Conservation (phyloP, 257 asterid genomes). For the Nicotiana undulata region DNA sequence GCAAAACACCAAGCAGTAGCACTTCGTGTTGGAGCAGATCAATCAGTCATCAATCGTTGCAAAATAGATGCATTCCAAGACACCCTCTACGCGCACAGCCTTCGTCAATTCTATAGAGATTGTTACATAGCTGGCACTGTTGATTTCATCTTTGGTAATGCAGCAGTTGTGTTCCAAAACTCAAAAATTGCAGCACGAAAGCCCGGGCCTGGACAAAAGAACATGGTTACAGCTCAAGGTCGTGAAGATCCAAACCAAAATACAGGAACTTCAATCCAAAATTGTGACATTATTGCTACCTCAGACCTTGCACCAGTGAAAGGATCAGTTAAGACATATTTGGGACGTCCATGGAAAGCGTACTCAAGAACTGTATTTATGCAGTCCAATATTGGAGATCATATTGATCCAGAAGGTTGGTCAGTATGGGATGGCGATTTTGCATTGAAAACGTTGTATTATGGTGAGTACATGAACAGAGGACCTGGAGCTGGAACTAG, state of each 20-base stretch:
- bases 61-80: constrained; percentile 18
- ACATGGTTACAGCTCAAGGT: constrained; percentile 23
- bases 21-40: constrained; percentile 16
- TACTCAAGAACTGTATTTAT: constrained; percentile 13
- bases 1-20: constrained; percentile 20
- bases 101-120: constrained; percentile 18
- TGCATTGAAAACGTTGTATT: constrained; percentile 8
- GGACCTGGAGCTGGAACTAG: constrained; percentile 17
- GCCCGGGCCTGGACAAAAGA: constrained; percentile 6
- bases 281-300: constrained; percentile 1
- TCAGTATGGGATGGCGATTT: constrained; percentile 5
- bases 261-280: constrained; percentile 16
- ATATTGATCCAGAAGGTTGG: constrained; percentile 21
- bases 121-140: constrained; percentile 21
- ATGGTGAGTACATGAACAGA: constrained; percentile 18
- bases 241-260: constrained; percentile 5
- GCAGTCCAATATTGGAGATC: constrained; percentile 8
- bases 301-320: constrained; percentile 6
- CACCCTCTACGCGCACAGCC: constrained; percentile 18
- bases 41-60: constrained; percentile 10
- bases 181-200: not conserved
- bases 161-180: constrained; percentile 20
- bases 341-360: constrained; percentile 23
- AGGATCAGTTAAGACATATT: constrained; percentile 4
- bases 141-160: constrained; percentile 24